Conservation (phyloP, 1,284 basidiomycete genomes). For the Malassezia sympodialis region DNA sequence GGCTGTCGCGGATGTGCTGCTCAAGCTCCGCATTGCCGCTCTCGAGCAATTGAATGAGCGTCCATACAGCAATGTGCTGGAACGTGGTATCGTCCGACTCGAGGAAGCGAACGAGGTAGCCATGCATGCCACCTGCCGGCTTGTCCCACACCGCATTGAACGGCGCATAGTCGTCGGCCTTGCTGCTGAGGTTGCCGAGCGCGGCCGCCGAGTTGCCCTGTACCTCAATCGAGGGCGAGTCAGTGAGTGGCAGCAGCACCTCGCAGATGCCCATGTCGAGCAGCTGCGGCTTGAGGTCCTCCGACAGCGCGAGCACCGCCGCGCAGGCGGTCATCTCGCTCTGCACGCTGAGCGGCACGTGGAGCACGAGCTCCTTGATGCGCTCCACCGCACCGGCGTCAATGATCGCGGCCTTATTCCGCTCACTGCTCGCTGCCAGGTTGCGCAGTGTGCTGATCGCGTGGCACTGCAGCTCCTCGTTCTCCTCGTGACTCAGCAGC, state of each 20-base stretch:
- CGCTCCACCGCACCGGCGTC: constrained; percentile 96
- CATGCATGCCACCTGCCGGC: constrained; percentile 92
- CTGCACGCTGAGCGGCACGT: constrained; percentile 91
- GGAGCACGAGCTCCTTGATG: constrained; percentile 90
- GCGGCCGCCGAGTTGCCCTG: constrained; percentile 98
- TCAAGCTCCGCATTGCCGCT: constrained; percentile 60
- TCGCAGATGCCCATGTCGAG: constrained; percentile 98
- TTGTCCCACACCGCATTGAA: constrained; percentile 98
- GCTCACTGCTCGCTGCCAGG: constrained; percentile 89
- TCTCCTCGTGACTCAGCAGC: constrained; percentile 90
- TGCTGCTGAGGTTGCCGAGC: constrained; percentile 86
- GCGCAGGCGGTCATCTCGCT: constrained; percentile 99
- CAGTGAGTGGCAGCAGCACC: constrained; percentile 89
- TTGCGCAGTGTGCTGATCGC: constrained; percentile 98
- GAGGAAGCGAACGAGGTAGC: constrained; percentile 87
- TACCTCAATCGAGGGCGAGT: constrained; percentile 90
- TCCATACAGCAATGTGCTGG: constrained; percentile 94
- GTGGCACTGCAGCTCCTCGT: constrained; percentile 98
- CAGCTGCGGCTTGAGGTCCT: constrained; percentile 51
- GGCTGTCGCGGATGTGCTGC: constrained; percentile 41
- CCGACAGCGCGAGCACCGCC: constrained; percentile 53
- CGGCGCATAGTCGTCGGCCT: constrained; percentile 86
- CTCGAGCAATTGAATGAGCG: constrained; percentile 90
- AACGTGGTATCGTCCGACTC: constrained; percentile 93
- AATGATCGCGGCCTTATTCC: constrained; percentile 96